phyloP scores from a whole-genome alignment of 805 yeast genomes.

The Kodamaea kaohsiungensis region DNA sequence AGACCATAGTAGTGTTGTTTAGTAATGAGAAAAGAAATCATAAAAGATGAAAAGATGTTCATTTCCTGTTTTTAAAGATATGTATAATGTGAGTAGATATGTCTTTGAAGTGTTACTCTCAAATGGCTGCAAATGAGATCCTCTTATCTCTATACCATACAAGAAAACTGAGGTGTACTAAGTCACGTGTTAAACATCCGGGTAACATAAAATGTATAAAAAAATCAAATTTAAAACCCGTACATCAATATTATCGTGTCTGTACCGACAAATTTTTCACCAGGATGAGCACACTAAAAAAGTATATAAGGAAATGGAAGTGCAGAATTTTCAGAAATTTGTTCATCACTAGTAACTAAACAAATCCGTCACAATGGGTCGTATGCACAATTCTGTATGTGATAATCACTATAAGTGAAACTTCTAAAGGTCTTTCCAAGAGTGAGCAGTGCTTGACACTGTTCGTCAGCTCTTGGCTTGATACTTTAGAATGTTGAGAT shows the following conservation, averaged over 20 bases:
- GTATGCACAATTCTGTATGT: conserved; percentile 98
- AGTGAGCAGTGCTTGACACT: conserved; percentile 13
- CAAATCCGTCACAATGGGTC: conserved; percentile 87
- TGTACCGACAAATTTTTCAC: conserved; percentile 18
- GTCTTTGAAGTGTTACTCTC: no score
- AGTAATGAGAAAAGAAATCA: no score
- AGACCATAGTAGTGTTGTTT: no score
- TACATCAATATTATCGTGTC: conserved; percentile 5
- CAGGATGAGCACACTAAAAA: background rate
- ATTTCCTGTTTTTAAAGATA: no score
- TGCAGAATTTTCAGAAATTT: conserved; percentile 13
- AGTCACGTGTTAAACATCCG: conserved; percentile 29
- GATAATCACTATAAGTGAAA: conserved; percentile 16
- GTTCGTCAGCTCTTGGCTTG: conserved; percentile 25
- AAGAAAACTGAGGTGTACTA: no score
- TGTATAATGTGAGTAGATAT: no score
- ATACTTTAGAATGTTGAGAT: conserved; percentile 13
- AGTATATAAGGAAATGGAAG: conserved; percentile 8
- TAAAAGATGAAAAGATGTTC: no score
- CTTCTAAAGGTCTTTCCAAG: conserved; percentile 17
- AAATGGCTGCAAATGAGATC: no score
- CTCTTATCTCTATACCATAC: no score
- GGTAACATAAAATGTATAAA: background rate
- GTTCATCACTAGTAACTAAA: conserved; percentile 12
- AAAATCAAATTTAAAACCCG: background rate